A percentile compares a stretch with the other conserved stretches of the same genome.
Conservation (phyloP, 257 asterid genomes). For the Scutellaria minor region DNA sequence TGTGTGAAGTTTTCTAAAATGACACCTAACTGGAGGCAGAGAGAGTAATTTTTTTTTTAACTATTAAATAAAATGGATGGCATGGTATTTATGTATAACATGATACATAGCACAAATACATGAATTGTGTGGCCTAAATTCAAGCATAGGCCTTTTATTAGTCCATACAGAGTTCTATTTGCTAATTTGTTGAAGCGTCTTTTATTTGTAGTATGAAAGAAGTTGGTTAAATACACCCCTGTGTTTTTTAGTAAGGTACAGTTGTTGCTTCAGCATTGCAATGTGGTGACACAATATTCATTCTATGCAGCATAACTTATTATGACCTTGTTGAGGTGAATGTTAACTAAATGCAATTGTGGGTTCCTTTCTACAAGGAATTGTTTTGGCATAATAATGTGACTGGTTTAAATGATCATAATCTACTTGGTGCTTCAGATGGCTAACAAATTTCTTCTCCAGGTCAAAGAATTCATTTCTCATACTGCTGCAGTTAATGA, state of each 20-base stretch:
- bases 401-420: conserved; percentile 22
- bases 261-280: conserved; percentile 1
- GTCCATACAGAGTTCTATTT: not conserved
- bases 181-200: conserved; percentile 11
- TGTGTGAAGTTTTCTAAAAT: no score
- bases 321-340: conserved; percentile 21
- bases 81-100: no score
- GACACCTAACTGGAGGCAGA: no score
- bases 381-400: conserved; percentile 23
- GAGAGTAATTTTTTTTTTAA: no score
- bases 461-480: conserved; percentile 86
- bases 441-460: conserved; percentile 42
- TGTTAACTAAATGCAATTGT: not conserved
- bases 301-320: conserved; percentile 16
- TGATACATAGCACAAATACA: no score
- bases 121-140: not conserved
- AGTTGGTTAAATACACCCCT: not conserved
- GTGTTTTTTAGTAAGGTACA: not conserved
- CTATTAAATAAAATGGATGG: no score
- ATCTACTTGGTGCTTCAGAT: conserved; percentile 26
- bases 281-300: conserved; percentile 18
- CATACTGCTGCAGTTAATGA: conserved; percentile 97
- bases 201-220: not conserved
- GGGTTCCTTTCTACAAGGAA: conserved; percentile 9
- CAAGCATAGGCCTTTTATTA: not conserved